Percentiles rank a stretch among this genome's conserved stretches.
phyloP scores from a whole-genome alignment of 2,329 filamentous ascomycete genomes.

The Colletotrichum sansevieriae region DNA sequence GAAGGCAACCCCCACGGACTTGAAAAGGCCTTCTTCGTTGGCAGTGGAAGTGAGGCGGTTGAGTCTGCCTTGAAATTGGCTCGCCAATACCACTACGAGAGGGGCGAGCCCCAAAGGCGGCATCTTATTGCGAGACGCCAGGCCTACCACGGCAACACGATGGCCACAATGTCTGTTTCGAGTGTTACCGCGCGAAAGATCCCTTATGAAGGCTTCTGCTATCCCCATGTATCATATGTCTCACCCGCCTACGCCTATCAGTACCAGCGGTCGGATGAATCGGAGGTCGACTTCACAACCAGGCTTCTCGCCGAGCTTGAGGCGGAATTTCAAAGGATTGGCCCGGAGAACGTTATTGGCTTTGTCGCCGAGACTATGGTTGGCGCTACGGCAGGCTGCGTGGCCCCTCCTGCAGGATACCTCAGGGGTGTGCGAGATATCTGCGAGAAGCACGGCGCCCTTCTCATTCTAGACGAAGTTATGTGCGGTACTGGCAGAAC shows the following conservation, averaged over 20 bases:
- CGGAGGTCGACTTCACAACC: conserved; percentile 54
- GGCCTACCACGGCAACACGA: conserved; percentile 64
- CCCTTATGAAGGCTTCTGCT: conserved; percentile 47
- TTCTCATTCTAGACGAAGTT: conserved; percentile 71
- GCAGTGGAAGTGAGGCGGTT: conserved; percentile 52
- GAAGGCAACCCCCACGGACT: conserved; percentile 37
- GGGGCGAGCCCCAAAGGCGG: conserved; percentile 51
- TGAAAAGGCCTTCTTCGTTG: conserved; percentile 42
- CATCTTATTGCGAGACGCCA: conserved; percentile 60
- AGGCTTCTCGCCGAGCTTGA: conserved; percentile 61
- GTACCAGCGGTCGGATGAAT: conserved; percentile 50
- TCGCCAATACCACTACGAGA: conserved; percentile 61
- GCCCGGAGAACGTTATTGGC: conserved; percentile 60
- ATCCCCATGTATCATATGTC: conserved; percentile 47
- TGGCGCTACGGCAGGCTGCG: conserved; percentile 64
- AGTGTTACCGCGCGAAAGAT: conserved; percentile 45
- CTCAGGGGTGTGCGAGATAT: conserved; percentile 65
- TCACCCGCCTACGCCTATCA: conserved; percentile 61
- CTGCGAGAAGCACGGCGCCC: conserved; percentile 66
- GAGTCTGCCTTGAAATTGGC: conserved; percentile 63
- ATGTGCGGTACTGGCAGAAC: conserved; percentile 78
- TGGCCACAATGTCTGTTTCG: conserved; percentile 59
- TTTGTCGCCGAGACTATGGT: conserved; percentile 66
- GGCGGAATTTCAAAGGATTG: conserved; percentile 59
- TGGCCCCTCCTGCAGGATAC: conserved; percentile 65